Percentiles rank a stretch among this genome's conserved stretches.
phyloP scores from a whole-genome alignment of 306 rosid species.

The Glycine latifolia region DNA sequence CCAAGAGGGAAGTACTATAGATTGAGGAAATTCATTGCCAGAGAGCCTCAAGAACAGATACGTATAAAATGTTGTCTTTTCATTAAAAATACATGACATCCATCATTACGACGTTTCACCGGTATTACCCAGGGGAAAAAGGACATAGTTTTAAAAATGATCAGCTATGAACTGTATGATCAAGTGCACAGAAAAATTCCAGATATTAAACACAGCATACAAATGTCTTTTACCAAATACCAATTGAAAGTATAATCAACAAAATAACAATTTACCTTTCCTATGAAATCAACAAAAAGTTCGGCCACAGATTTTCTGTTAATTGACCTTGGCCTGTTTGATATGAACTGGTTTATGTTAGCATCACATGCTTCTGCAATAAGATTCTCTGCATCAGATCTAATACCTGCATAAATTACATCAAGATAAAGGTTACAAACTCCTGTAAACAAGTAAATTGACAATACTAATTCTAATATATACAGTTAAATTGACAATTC shows the following conservation, averaged over 20 bases:
- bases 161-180: conserved; percentile 8
- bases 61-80: neutral
- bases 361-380: conserved; percentile 66
- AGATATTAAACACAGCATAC: conserved; percentile 31
- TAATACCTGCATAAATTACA: conserved; percentile 70
- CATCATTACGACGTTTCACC: conserved; percentile 6
- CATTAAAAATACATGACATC: conserved; percentile 4
- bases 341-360: conserved; percentile 56
- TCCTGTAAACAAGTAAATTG: conserved; percentile 1
- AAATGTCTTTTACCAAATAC: conserved; percentile 17
- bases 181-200: conserved; percentile 17
- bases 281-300: conserved; percentile 77
- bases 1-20: conserved; percentile 24
- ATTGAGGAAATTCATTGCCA: conserved; percentile 31
- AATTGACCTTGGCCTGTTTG: conserved; percentile 53
- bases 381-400: conserved; percentile 64
- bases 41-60: conserved; percentile 14
- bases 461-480: conserved; percentile 1
- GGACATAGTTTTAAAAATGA: neutral
- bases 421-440: conserved; percentile 31
- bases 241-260: conserved; percentile 34
- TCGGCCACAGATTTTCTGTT: conserved; percentile 75
- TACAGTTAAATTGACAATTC: neutral
- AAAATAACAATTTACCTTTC: conserved; percentile 60
- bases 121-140: conserved; percentile 1